Conservation (phyloP, 2,329 filamentous ascomycete genomes). For the Pseudocercospora musae region DNA sequence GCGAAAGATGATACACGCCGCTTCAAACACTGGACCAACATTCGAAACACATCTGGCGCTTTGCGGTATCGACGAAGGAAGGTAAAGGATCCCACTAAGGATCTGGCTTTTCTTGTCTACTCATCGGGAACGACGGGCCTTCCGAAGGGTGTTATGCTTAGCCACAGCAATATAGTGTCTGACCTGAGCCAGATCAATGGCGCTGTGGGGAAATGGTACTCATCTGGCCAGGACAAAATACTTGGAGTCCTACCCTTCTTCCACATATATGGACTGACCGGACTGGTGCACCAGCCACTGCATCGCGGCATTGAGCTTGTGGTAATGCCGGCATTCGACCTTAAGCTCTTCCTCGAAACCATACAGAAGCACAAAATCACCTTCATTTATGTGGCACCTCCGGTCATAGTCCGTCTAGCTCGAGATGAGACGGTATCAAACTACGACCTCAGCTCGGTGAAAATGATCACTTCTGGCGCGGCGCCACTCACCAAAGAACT, state of each 20-base stretch:
- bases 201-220: conserved; percentile 52
- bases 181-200: conserved; percentile 54
- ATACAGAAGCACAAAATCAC: conserved; percentile 73
- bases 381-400: conserved; percentile 78
- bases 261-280: conserved; percentile 81
- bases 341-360: conserved; percentile 71
- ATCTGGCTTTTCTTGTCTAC: conserved; percentile 82
- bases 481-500: conserved; percentile 79
- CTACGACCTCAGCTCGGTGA: conserved; percentile 76
- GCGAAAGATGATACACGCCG: conserved; percentile 55
- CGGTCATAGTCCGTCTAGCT: conserved; percentile 73
- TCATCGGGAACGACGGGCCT: conserved; percentile 85
- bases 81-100: conserved; percentile 60
- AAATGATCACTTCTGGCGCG: conserved; percentile 85
- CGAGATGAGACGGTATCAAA: conserved; percentile 74
- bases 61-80: conserved; percentile 58
- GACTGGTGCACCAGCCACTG: conserved; percentile 66
- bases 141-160: conserved; percentile 87
- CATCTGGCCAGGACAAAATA: conserved; percentile 61
- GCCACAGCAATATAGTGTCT: conserved; percentile 76
- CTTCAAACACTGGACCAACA: conserved; percentile 68
- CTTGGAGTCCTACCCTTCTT: conserved; percentile 84
- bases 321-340: conserved; percentile 75
- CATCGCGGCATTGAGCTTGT: conserved; percentile 64
- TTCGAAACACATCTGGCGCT: conserved; percentile 60